These are phyloP conservation scores for Dicorynia guianensis DNA, from an alignment of 306 rosid species.

Conservation along the genomic window DNA sequence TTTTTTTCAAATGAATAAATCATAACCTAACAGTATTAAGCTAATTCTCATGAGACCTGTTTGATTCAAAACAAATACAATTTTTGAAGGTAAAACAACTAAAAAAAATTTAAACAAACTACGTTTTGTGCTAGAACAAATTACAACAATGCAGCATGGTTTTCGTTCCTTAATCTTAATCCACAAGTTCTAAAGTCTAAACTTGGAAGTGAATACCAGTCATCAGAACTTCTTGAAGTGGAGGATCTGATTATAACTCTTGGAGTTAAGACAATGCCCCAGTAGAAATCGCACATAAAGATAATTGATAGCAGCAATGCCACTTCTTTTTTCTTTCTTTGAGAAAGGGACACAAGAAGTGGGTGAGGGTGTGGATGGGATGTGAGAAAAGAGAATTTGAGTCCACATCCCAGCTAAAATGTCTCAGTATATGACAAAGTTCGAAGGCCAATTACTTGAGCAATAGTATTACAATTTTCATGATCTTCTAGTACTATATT, in stretches of 20 bases:
- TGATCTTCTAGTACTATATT: not conserved
- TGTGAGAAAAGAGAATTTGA: not conserved
- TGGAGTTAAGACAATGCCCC: slow-evolving; percentile 2
- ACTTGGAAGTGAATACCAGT: slow-evolving; percentile 16
- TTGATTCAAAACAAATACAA: slow-evolving; percentile 2
- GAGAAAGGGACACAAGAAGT: not conserved
- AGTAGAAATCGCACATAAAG: not conserved
- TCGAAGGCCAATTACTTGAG: not conserved
- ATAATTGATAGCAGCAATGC: not conserved
- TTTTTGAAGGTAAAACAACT: not conserved
- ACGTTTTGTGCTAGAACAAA: not conserved
- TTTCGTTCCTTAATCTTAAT: not conserved
- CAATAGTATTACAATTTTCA: not conserved
- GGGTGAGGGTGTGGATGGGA: not conserved
- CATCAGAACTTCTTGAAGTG: slow-evolving; percentile 6
- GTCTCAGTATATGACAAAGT: not conserved
- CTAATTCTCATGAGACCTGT: not conserved
- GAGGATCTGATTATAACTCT: slow-evolving; percentile 5
- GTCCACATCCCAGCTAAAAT: not conserved
- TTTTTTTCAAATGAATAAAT: not conserved
- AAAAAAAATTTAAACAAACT: not conserved
- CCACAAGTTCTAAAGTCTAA: slow-evolving; percentile 13
- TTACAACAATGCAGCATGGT: slow-evolving; percentile 1
- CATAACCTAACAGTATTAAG: slow-evolving; percentile 8
- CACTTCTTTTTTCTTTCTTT: no score